These are phyloP conservation scores for Fusarium palustre DNA, from an alignment of 2,329 filamentous ascomycete species.

Conservation along the genomic window DNA sequence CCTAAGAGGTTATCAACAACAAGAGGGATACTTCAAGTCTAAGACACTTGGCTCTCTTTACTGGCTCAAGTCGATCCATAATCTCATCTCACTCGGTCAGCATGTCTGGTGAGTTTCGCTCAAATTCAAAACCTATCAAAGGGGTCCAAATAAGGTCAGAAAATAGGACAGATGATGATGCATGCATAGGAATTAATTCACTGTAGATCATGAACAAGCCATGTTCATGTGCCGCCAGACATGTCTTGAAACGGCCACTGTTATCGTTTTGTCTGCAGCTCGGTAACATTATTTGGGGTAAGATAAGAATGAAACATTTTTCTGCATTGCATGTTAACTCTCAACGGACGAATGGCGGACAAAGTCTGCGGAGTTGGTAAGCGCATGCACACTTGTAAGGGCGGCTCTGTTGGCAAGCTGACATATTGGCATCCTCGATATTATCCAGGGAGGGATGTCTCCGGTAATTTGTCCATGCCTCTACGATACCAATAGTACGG, in stretches of 20 bases:
- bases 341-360: constrained; percentile 28
- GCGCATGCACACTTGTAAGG: constrained; percentile 13
- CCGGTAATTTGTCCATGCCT: background rate
- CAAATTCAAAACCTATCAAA: constrained; percentile 8
- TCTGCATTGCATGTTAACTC: background rate
- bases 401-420: constrained; percentile 4
- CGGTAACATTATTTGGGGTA: background rate
- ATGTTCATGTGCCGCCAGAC: background rate
- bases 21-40: background rate
- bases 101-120: constrained; percentile 9
- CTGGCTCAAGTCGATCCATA: constrained; percentile 3
- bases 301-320: background rate
- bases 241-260: background rate
- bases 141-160: background rate
- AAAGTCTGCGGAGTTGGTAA: constrained; percentile 34
- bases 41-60: background rate
- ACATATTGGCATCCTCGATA: background rate
- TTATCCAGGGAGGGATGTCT: background rate
- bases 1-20: background rate
- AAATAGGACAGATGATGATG: background rate
- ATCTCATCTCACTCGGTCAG: constrained; percentile 36
- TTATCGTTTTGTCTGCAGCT: background rate
- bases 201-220: constrained; percentile 17
- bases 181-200: constrained; percentile 5
- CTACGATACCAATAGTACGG: background rate